These are phyloP conservation scores for Camptophora hylomeconis DNA, from an alignment of 2,329 filamentous ascomycete genomes.

Conservation along the genomic window DNA sequence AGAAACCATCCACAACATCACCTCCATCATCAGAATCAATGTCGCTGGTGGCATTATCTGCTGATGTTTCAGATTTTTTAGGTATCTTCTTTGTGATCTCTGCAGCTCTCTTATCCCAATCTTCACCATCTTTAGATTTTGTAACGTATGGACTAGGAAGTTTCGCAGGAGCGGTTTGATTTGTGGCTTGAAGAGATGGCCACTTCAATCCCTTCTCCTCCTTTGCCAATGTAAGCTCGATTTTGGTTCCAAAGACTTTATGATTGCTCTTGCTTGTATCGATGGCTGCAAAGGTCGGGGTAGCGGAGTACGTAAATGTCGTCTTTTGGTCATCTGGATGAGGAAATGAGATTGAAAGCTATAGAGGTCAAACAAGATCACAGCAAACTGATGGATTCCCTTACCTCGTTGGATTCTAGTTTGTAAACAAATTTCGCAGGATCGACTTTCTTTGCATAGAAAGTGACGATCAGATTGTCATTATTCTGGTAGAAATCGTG, in stretches of 20 bases:
- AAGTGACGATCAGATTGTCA: conserved; percentile 47
- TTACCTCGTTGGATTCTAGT: too few species aligned
- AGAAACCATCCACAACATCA: conserved; percentile 66
- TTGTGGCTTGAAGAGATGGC: conserved; percentile 26
- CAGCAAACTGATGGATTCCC: too few species aligned
- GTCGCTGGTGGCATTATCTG: conserved; percentile 23
- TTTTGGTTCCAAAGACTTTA: conserved; percentile 60
- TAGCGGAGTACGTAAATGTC: conserved; percentile 49
- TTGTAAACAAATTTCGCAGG: too few species aligned
- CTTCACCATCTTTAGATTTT: conserved; percentile 71
- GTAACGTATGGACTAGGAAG: conserved; percentile 57
- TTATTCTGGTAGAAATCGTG: conserved; percentile 57
- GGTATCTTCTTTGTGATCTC: conserved; percentile 33
- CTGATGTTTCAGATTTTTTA: conserved; percentile 19
- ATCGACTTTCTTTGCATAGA: conserved; percentile 54
- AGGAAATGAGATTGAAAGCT: conserved; percentile 48
- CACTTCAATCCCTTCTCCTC: conserved; percentile 53
- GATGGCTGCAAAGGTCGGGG: conserved; percentile 55
- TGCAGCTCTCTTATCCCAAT: conserved; percentile 73
- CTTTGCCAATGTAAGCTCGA: conserved; percentile 66
- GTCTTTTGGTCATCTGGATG: conserved; percentile 32
- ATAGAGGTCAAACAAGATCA: too few species aligned
- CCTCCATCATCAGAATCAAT: conserved; percentile 36
- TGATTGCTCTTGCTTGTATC: conserved; percentile 47
- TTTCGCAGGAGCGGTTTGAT: conserved; percentile 15